Evolutionary conservation across 345 rosid genomes (phyloP), one percentile per base, ranked within the genome.

Genomic region (Eucalyptus viminalis): DNA sequence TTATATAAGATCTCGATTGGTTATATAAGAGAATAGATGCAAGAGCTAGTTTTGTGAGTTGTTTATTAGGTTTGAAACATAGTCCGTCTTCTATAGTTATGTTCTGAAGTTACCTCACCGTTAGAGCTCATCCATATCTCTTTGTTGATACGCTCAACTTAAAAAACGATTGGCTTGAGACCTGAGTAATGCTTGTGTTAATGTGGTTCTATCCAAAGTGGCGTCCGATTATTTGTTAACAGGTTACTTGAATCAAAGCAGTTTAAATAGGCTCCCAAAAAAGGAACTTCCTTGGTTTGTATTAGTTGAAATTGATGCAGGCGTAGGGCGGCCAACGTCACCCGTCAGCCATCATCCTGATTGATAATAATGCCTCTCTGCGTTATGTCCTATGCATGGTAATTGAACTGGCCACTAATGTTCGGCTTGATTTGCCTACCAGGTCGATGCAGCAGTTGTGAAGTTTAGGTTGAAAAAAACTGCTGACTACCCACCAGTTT

Each of bases 361-460:
- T 69, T 10, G 43, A 69, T 76, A 37, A 40, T 40, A 11, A 40
- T 0, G 47, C 9, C 85, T 76, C 85, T 76, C 45, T 76, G 27
- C 22, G 47, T 76, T 21, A 76, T 40, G 85, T 76, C 85, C 81
- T 40, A 21, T 76, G 47, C 47, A 8, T 21, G 24, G 15, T 40
- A 6, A 6, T 11, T 11, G 44, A 44, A 76, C 85, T 40, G 85
- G 47, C 47, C 85, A 14, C 85, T 76, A 40, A 76, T 21, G 27
- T 76, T 76, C 1, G 5, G 47, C 69, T 86, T 80, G 60, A 90
- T 69, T 86, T 89, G 85, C 91, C 54, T 89, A 87, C 86, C 87
- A 97, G 99, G 99, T 97, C 90, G 99, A 97, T 92, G 99, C 99
- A 86, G 99, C 99, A 86, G 93, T 98, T 87, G 98, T 95, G 86